Percentiles rank a stretch among this genome's conserved stretches.
Conservation (phyloP, 2,329 filamentous ascomycete genomes). For the Fusarium udum region DNA sequence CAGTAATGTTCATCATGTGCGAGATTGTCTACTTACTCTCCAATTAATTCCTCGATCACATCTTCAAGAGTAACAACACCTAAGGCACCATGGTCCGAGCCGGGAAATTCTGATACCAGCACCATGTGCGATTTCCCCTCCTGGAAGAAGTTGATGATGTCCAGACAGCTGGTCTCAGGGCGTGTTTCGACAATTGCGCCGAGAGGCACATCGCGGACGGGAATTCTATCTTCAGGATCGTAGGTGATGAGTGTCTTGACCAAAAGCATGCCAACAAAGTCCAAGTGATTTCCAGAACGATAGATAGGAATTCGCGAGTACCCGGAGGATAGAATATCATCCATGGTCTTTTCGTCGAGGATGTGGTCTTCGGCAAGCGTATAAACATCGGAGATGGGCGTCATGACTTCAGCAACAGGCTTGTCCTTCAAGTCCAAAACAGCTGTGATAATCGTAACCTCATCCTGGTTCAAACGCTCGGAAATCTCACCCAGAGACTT, state of each 20-base stretch:
- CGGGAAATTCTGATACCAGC: constrained; percentile 87
- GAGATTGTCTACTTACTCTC: constrained; percentile 73
- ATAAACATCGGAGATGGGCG: constrained; percentile 97
- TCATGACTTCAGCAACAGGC: constrained; percentile 95
- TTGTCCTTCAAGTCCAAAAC: constrained; percentile 97
- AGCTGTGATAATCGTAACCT: constrained; percentile 98
- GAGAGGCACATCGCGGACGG: constrained; percentile 88
- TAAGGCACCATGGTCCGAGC: constrained; percentile 88
- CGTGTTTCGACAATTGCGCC: constrained; percentile 95
- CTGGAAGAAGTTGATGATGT: constrained; percentile 99
- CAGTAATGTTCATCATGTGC: constrained; percentile 2
- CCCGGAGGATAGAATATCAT: constrained; percentile 88
- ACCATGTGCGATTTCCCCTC: constrained; percentile 99
- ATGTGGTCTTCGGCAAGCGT: constrained; percentile 96
- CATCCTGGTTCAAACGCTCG: constrained; percentile 93
- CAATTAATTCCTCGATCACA: constrained; percentile 98
- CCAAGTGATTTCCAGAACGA: constrained; percentile 80
- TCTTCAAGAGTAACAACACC: constrained; percentile 97
- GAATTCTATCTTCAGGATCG: constrained; percentile 90
- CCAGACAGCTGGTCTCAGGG: constrained; percentile 93
- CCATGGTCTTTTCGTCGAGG: constrained; percentile 93
- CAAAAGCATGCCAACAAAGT: constrained; percentile 97
- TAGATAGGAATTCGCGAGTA: constrained; percentile 98
- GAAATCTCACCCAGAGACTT: constrained; percentile 87
- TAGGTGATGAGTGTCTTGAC: constrained; percentile 99